Conservation (phyloP, 306 rosid species). For the Gynostemma pentaphyllum region DNA sequence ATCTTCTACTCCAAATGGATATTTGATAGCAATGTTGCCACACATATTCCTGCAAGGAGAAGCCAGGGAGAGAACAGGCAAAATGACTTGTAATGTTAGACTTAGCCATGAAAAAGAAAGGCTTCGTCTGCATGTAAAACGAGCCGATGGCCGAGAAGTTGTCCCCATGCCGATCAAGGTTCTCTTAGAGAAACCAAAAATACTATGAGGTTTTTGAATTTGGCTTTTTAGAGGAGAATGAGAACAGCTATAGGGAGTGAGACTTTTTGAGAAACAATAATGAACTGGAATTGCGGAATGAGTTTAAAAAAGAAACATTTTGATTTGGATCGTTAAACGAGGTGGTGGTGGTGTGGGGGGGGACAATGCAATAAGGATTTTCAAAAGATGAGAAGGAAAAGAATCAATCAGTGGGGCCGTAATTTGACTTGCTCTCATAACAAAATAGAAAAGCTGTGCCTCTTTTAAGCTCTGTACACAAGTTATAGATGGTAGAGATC, state of each 20-base stretch:
- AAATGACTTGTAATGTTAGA: not conserved
- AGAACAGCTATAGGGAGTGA: not conserved
- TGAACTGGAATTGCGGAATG: constrained; percentile 3
- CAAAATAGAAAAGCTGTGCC: no score
- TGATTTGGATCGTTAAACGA: not conserved
- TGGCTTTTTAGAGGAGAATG: not conserved
- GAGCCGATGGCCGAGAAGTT: not conserved
- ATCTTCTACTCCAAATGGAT: constrained; percentile 80
- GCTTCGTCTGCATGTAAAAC: not conserved
- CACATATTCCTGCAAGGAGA: constrained; percentile 66
- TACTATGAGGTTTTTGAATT: not conserved
- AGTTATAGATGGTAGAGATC: no score
- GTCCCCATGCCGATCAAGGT: no score
- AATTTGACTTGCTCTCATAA: not conserved
- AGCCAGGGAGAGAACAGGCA: constrained; percentile 1
- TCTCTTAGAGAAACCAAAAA: no score
- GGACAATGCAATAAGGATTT: not conserved
- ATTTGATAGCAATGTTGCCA: constrained; percentile 49
- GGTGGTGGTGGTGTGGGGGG: not conserved
- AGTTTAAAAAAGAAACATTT: no score
- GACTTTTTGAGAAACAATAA: not conserved
- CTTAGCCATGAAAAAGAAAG: not conserved
- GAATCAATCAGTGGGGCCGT: not conserved
- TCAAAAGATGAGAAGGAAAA: not conserved
- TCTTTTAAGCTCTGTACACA: no score